Conservation (phyloP, 2,329 filamentous ascomycete species). For the Monilinia fructigena region DNA sequence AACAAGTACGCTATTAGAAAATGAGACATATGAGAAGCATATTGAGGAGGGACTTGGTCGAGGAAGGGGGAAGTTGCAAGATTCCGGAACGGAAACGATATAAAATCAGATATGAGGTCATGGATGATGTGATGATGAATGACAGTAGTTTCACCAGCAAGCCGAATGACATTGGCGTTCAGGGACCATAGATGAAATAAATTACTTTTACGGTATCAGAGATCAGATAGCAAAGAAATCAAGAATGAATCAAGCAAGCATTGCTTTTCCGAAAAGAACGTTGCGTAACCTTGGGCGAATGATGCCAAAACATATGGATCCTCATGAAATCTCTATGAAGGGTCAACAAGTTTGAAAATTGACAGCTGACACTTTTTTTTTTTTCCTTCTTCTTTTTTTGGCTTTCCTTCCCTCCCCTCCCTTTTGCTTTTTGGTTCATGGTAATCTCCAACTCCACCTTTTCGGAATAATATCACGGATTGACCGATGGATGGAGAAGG, state of each 20-base stretch:
- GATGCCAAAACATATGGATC: slow-evolving; percentile 11
- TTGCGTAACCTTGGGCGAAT: background rate
- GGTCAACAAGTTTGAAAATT: background rate
- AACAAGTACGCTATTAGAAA: slow-evolving; percentile 57
- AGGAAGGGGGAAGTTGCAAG: background rate
- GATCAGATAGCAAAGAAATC: background rate
- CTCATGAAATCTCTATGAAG: background rate
- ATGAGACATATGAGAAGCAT: slow-evolving; percentile 2
- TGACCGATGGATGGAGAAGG: too few relatives aligned
- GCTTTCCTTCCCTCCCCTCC: background rate
- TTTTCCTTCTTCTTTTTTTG: background rate
- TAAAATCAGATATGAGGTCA: background rate
- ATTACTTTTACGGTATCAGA: slow-evolving; percentile 9
- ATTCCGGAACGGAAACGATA: background rate
- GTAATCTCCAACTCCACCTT: too few relatives aligned
- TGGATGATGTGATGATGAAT: background rate
- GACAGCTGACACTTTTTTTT: background rate
- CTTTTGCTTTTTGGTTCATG: too few relatives aligned
- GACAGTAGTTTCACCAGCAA: slow-evolving; percentile 3
- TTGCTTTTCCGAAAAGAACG: slow-evolving; percentile 8
- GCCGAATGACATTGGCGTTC: background rate
- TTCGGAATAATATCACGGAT: too few relatives aligned
- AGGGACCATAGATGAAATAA: slow-evolving; percentile 19
- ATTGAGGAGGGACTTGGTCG: too few relatives aligned
- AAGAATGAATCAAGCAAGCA: background rate